Evolutionary conservation across 345 rosid genomes (phyloP).

Genomic region (Capsella bursapastoris): DNA sequence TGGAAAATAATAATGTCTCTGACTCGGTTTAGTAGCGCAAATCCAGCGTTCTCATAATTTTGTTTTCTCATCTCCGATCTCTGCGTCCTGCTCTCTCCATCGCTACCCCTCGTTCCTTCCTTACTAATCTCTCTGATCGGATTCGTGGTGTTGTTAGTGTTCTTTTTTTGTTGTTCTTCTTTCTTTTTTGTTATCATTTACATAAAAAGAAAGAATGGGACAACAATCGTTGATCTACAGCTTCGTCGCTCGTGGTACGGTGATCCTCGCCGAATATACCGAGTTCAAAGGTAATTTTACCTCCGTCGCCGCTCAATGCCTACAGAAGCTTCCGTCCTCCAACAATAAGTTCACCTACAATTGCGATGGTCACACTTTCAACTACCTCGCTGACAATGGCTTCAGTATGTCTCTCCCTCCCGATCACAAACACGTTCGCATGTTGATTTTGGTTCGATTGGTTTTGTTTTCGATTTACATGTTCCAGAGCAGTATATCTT

Average conservation of each 20-base stretch:
- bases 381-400: slow-evolving; percentile 74
- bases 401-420: slow-evolving; percentile 53
- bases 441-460: not conserved
- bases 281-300: slow-evolving; percentile 78
- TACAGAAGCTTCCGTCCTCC: slow-evolving; percentile 68
- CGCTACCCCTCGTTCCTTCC: not conserved
- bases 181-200: not conserved
- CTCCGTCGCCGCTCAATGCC: slow-evolving; percentile 68
- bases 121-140: slow-evolving; percentile 21
- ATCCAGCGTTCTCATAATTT: slow-evolving; percentile 25
- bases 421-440: not conserved
- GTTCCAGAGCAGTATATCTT: not conserved
- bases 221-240: slow-evolving; percentile 73
- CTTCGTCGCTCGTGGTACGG: slow-evolving; percentile 71
- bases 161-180: not conserved
- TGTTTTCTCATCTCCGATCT: slow-evolving; percentile 35
- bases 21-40: slow-evolving; percentile 19
- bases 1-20: not conserved
- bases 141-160: slow-evolving; percentile 17
- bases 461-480: not conserved
- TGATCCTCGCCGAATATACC: slow-evolving; percentile 65
- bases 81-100: slow-evolving; percentile 28
- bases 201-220: slow-evolving; percentile 48
- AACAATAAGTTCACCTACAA: slow-evolving; percentile 72
- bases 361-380: slow-evolving; percentile 82